Percentiles rank a stretch among this genome's conserved stretches.
Conservation (phyloP, 139 green algal species). For the Yamagishiella unicocca region DNA sequence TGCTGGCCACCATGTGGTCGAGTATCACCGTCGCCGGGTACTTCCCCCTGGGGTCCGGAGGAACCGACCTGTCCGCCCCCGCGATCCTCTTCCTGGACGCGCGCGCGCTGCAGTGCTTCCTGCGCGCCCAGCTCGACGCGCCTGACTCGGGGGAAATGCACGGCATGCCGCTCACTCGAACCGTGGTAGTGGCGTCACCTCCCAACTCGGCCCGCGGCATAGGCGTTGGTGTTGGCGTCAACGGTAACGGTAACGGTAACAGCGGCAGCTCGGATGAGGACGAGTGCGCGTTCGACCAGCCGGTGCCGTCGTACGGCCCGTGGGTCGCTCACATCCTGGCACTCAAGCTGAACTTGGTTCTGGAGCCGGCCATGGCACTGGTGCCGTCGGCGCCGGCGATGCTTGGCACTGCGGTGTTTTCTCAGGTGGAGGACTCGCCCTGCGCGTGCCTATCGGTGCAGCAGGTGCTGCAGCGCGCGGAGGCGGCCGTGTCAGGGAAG, state of each 20-base stretch:
- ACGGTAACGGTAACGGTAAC: too few relatives aligned
- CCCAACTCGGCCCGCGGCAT: background rate
- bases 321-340: slow-evolving; percentile 1
- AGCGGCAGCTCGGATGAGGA: background rate
- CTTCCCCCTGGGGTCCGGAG: background rate
- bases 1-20: background rate
- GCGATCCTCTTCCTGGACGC: slow-evolving; percentile 12
- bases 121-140: background rate
- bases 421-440: background rate
- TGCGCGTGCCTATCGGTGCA: background rate
- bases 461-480: background rate
- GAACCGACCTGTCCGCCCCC: background rate
- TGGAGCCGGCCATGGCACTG: background rate
- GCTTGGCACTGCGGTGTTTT: background rate
- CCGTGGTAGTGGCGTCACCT: background rate
- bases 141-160: background rate
- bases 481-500: background rate
- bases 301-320: background rate
- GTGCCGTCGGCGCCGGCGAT: background rate
- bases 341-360: slow-evolving; percentile 20
- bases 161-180: background rate
- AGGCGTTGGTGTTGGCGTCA: too few relatives aligned
- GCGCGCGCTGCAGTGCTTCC: slow-evolving; percentile 20
- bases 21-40: background rate
- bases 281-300: background rate